phyloP scores from a whole-genome alignment of 169 alveolate genomes.

The Pseudocohnilembus persalinus region DNA sequence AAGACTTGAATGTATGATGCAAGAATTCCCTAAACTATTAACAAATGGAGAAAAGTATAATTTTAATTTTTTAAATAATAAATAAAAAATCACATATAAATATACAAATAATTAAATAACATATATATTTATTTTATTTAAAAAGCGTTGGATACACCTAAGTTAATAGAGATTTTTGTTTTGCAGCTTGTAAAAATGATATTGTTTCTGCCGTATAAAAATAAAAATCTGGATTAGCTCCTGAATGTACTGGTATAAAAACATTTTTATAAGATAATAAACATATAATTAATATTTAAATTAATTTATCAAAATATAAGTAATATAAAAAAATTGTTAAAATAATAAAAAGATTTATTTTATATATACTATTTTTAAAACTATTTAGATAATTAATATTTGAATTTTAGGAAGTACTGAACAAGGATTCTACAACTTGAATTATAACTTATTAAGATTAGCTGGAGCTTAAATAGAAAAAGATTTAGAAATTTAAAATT shows the following conservation, averaged over 20 bases:
- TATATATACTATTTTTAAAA: no score
- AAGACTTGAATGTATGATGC: slow-evolving; percentile 95
- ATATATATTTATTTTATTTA: no score
- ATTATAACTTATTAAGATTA: no score
- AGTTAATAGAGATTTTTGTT: slow-evolving; percentile 80
- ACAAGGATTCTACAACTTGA: not conserved
- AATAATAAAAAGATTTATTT: no score
- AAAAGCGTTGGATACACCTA: slow-evolving; percentile 82
- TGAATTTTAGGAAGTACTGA: not conserved
- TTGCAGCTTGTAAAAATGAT: slow-evolving; percentile 87
- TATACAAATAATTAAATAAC: no score
- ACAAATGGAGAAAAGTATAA: slow-evolving; percentile 43
- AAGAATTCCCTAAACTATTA: slow-evolving; percentile 84
- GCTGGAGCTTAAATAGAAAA: not conserved
- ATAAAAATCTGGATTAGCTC: slow-evolving; percentile 59
- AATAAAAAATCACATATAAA: no score
- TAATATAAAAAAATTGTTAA: no score
- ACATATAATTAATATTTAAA: no score
- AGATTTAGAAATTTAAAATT: not conserved
- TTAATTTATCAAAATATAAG: no score
- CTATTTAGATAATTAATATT: no score
- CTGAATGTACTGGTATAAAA: slow-evolving; percentile 68
- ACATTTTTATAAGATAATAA: no score
- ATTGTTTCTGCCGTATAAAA: slow-evolving; percentile 69
- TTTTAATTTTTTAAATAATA: no score